These are phyloP conservation scores for Scedosporium dehoogii DNA, from an alignment of 2,329 filamentous ascomycete species.

Conservation along the genomic window DNA sequence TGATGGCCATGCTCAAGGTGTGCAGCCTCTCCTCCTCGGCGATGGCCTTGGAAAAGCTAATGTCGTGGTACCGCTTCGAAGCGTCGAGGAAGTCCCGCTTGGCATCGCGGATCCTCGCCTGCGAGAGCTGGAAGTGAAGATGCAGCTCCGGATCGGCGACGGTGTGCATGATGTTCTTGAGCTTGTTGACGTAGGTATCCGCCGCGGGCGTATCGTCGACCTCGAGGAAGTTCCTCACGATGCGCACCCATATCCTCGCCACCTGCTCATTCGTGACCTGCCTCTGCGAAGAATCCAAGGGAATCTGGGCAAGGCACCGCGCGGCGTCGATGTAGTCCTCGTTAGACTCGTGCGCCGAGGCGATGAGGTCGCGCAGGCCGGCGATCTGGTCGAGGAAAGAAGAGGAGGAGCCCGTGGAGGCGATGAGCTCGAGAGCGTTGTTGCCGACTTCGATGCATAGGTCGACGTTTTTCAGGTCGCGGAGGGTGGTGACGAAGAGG, in stretches of 20 bases:
- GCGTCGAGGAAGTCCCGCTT: constrained; percentile 84
- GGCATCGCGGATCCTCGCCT: constrained; percentile 87
- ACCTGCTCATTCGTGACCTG: constrained; percentile 74
- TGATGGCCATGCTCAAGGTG: constrained; percentile 77
- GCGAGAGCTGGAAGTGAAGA: constrained; percentile 81
- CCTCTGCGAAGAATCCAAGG: constrained; percentile 81
- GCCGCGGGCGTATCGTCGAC: constrained; percentile 82
- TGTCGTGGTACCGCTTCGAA: constrained; percentile 76
- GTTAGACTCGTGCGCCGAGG: constrained; percentile 70
- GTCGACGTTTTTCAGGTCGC: constrained; percentile 48
- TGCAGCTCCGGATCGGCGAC: constrained; percentile 64
- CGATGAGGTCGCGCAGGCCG: constrained; percentile 67
- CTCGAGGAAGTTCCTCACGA: constrained; percentile 89
- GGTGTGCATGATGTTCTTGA: constrained; percentile 82
- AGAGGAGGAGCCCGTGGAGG: constrained; percentile 41
- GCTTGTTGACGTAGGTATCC: constrained; percentile 82
- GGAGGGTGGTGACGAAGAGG: constrained; percentile 54
- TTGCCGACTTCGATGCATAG: constrained; percentile 67
- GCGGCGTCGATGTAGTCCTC: constrained; percentile 73
- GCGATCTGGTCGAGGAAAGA: constrained; percentile 79
- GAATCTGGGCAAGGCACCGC: constrained; percentile 68
- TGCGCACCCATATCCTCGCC: constrained; percentile 81
- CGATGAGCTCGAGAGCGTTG: constrained; percentile 59
- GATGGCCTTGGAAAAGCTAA: constrained; percentile 69
- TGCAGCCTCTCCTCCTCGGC: constrained; percentile 78